These are phyloP conservation scores for Musa beccarii DNA, from an alignment of 176 grass and related monocot species.

Conservation along the genomic window DNA sequence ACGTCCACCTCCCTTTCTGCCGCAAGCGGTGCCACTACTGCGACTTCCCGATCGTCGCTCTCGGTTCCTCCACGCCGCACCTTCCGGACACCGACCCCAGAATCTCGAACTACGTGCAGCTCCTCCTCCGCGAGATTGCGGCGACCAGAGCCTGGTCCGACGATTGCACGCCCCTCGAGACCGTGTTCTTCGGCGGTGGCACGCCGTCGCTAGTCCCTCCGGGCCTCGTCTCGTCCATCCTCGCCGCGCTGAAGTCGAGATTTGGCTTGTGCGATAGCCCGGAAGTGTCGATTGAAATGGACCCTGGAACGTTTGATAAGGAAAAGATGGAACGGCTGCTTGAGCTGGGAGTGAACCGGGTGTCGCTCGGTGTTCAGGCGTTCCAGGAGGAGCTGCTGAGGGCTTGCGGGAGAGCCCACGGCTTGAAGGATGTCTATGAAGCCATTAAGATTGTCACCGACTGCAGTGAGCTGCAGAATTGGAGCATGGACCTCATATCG, in stretches of 20 bases:
- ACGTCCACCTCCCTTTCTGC: constrained; percentile 82
- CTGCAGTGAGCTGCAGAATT: constrained; percentile 62
- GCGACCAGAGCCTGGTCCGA: constrained; percentile 34
- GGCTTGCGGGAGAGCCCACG: constrained; percentile 69
- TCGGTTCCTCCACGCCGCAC: constrained; percentile 38
- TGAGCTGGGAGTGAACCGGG: constrained; percentile 60
- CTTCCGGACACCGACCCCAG: constrained; percentile 43
- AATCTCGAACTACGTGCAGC: constrained; percentile 62
- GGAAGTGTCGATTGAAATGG: constrained; percentile 88
- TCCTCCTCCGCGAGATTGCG: constrained; percentile 68
- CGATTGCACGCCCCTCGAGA: constrained; percentile 42
- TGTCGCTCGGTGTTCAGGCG: constrained; percentile 76
- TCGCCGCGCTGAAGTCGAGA: constrained; percentile 43
- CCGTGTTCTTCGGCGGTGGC: constrained; percentile 75
- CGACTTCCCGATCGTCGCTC: constrained; percentile 78
- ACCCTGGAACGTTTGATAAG: constrained; percentile 65
- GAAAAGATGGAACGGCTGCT: constrained; percentile 38
- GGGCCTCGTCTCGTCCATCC: constrained; percentile 38
- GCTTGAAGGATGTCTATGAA: constrained; percentile 56
- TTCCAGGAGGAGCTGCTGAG: constrained; percentile 72
- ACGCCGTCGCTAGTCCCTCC: constrained; percentile 81
- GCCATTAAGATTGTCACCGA: constrained; percentile 42
- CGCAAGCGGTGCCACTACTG: constrained; percentile 89
- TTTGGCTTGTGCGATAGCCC: constrained; percentile 44
- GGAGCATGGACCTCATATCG: constrained; percentile 95